These are phyloP conservation scores for Acanthamoeba triangularis DNA, from an alignment of 208 protist genomes.

Conservation along the genomic window DNA sequence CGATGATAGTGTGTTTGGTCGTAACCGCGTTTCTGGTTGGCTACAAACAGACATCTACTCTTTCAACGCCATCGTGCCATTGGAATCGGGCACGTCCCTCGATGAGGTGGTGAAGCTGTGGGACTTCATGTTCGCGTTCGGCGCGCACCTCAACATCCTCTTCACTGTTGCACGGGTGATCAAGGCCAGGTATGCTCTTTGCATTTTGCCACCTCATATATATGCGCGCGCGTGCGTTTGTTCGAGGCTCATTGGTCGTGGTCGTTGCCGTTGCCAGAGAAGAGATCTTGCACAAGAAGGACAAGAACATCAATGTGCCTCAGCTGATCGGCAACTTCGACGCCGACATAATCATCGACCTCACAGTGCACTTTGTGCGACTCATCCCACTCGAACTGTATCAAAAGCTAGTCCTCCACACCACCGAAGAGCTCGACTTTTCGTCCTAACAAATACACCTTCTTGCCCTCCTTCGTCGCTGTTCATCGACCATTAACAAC, in stretches of 20 bases:
- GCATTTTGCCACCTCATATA: not conserved
- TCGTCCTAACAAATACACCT: not conserved
- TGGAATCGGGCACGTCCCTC: slow-evolving; percentile 84
- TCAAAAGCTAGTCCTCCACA: slow-evolving; percentile 50
- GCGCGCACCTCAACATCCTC: slow-evolving; percentile 88
- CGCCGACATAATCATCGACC: slow-evolving; percentile 84
- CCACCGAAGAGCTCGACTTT: slow-evolving; percentile 56
- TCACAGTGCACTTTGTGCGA: slow-evolving; percentile 85
- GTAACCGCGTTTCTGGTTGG: not conserved
- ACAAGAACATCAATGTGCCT: slow-evolving; percentile 77
- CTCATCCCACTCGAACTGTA: slow-evolving; percentile 87
- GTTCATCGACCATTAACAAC: not conserved
- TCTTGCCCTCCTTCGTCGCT: not conserved
- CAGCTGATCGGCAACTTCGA: slow-evolving; percentile 82
- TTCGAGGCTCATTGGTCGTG: not conserved
- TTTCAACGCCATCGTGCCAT: slow-evolving; percentile 82
- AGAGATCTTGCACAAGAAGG: slow-evolving; percentile 81
- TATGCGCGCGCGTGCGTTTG: not conserved
- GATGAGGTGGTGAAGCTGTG: slow-evolving; percentile 88
- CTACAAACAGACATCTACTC: slow-evolving; percentile 58
- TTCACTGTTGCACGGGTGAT: slow-evolving; percentile 87
- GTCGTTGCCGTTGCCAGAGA: not conserved
- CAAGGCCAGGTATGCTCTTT: slow-evolving; percentile 82
- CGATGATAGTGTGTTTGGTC: not conserved
- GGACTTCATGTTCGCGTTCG: slow-evolving; percentile 92